Evolutionary conservation across 306 rosid genomes (phyloP).

Genomic region (Herpetospermum pedunculosum): DNA sequence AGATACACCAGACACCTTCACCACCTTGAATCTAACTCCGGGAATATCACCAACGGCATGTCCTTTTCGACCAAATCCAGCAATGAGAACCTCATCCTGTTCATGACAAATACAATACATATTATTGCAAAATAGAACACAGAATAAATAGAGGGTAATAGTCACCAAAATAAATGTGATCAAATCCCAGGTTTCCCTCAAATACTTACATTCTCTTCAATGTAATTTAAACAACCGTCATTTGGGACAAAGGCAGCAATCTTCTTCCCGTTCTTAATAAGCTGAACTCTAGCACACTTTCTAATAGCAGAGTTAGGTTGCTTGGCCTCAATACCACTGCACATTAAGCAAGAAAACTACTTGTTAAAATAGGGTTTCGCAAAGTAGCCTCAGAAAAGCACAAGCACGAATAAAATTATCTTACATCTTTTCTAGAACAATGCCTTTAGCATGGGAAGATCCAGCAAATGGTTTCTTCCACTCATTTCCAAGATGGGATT

Average conservation of each 20-base stretch:
- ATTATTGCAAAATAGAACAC: not conserved
- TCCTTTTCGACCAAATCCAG: conserved; percentile 54
- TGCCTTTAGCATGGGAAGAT: conserved; percentile 53
- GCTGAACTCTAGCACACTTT: conserved; percentile 55
- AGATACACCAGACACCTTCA: conserved; percentile 56
- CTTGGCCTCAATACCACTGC: conserved; percentile 57
- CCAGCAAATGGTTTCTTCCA: conserved; percentile 66
- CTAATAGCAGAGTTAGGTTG: conserved; percentile 66
- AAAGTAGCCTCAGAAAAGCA: not conserved
- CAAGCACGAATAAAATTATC: conserved; percentile 1
- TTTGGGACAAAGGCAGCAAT: conserved; percentile 62
- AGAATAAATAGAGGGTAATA: not conserved
- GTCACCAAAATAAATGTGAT: not conserved
- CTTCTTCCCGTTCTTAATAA: conserved; percentile 57
- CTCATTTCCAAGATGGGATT: conserved; percentile 52
- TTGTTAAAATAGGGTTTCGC: not conserved
- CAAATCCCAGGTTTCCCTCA: not conserved
- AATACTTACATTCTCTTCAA: conserved; percentile 47
- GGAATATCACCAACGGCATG: conserved; percentile 66
- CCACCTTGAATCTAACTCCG: conserved; percentile 57
- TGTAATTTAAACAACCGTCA: conserved; percentile 55
- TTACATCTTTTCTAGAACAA: conserved; percentile 47
- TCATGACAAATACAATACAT: not conserved
- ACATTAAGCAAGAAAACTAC: conserved; percentile 7
- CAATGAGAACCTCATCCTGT: conserved; percentile 64